Base-by-base conservation (phyloP, 2,329 filamentous ascomycete genomes). In the Rhinocladiella mackenziei region DNA sequence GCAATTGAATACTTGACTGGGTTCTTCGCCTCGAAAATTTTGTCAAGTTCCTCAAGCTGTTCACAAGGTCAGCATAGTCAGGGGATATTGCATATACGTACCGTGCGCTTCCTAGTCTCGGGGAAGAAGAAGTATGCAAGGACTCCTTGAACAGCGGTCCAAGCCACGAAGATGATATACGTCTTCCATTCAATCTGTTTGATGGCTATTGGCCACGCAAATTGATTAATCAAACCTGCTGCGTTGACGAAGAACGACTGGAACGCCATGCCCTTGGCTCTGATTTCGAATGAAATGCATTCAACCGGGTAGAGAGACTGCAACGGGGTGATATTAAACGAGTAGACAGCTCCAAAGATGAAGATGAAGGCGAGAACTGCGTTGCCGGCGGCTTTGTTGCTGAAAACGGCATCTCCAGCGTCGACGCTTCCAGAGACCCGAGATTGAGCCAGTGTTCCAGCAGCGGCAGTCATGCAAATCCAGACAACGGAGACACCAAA, bases 201-300 rank as follows among this genome's bases (percentile, higher is more conserved):
- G 28, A 77, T 62, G 2, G 44, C 33, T 22, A 50, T 30, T 13
- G 53, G 44, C 47, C 47, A 55, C 2, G 70, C 71, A 56, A 68
- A 74, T 13, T 71, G 74, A 57, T 75, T 75, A 40, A 74, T 62
- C 28, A 74, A 62, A 28, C 65, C 69, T 7, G 67, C 70, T 28
- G 66, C 63, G 45, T 69, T 70, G 56, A 66, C 68, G 55, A 63
- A 67, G 48, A 66, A 61, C 39, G 61, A 70, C 57, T 58, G 70
- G 53, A 76, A 70, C 2, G 71, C 74, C 71, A 77, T 76, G 10
- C 74, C 74, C 62, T 77, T 77, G 39, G 73, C 75, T 39, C 75
- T 68, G 55, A 73, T 74, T 57, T 77, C 73, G 51, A 73, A 76
- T 11, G 66, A 70, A 8, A 77, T 64, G 10, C 73, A 71, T 55